Evolutionary conservation across 78 protist genomes (phyloP).

Genomic region (Dictyostelium citrinum): DNA sequence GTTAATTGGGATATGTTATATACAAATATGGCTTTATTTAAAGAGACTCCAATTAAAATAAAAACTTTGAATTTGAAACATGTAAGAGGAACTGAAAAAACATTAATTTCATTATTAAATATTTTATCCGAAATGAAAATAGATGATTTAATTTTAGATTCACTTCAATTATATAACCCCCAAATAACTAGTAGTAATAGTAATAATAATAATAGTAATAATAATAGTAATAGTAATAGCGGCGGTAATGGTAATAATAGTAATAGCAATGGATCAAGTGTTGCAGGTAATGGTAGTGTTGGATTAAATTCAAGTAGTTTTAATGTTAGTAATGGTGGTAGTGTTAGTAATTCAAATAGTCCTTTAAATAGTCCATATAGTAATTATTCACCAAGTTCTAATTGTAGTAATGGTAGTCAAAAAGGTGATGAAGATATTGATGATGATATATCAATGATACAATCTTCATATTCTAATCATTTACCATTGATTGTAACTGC

Average conservation of each 20-base stretch:
- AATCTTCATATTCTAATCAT: not conserved
- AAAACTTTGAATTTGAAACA: slow-evolving; percentile 11
- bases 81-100: slow-evolving; percentile 21
- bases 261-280: not conserved
- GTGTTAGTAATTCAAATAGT: not conserved
- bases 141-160: slow-evolving; percentile 18
- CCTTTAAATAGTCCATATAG: not conserved
- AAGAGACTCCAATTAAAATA: slow-evolving; percentile 15
- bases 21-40: slow-evolving; percentile 13
- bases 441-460: not conserved
- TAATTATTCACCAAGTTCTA: not conserved
- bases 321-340: not conserved
- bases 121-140: slow-evolving; percentile 41
- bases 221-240: not conserved
- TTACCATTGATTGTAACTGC: not conserved
- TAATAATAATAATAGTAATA: not conserved
- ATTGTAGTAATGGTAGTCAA: not conserved
- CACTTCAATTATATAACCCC: not conserved
- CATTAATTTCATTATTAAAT: slow-evolving; percentile 14
- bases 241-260: not conserved
- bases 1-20: slow-evolving; percentile 46
- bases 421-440: not conserved
- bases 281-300: not conserved
- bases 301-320: not conserved
- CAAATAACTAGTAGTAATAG: not conserved